Evolutionary conservation across 2,329 filamentous ascomycete species (phyloP).

Genomic region (Zymoseptoria crescenta): DNA sequence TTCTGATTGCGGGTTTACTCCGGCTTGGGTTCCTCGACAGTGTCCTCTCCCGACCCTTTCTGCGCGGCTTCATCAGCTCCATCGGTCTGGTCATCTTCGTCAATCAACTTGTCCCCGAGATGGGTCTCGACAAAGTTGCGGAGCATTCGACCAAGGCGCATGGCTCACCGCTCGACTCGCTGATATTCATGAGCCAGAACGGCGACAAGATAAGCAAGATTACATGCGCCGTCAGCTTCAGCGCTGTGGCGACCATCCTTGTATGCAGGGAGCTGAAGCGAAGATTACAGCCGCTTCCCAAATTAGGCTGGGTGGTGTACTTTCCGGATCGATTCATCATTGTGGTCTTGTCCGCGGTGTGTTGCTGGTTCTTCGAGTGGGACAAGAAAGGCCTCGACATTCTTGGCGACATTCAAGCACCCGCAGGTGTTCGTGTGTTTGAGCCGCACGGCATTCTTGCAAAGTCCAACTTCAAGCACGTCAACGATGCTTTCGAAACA

Average conservation of each 20-base stretch:
- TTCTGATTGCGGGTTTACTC: constrained; percentile 77
- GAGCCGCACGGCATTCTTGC: constrained; percentile 81
- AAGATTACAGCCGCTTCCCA: constrained; percentile 68
- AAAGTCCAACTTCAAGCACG: constrained; percentile 66
- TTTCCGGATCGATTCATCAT: constrained; percentile 86
- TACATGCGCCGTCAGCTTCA: constrained; percentile 67
- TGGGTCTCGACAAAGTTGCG: constrained; percentile 64
- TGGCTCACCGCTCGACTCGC: constrained; percentile 78
- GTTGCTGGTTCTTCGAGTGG: constrained; percentile 73
- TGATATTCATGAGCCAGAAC: constrained; percentile 69
- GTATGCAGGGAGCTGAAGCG: constrained; percentile 73
- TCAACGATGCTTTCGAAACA: constrained; percentile 79
- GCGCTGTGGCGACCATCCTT: constrained; percentile 84
- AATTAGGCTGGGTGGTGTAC: constrained; percentile 61
- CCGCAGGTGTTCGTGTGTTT: constrained; percentile 55
- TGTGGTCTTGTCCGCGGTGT: constrained; percentile 72
- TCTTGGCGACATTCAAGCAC: constrained; percentile 71
- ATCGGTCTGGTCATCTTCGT: constrained; percentile 95
- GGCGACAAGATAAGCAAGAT: constrained; percentile 59
- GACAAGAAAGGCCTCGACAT: constrained; percentile 72
- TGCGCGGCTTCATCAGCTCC: constrained; percentile 92
- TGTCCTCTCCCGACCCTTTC: constrained; percentile 83
- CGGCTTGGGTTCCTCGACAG: constrained; percentile 89
- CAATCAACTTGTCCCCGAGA: constrained; percentile 85
- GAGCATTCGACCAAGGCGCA: constrained; percentile 61